phyloP scores from a whole-genome alignment of 345 rosid genomes.

The Murraya koenigii region DNA sequence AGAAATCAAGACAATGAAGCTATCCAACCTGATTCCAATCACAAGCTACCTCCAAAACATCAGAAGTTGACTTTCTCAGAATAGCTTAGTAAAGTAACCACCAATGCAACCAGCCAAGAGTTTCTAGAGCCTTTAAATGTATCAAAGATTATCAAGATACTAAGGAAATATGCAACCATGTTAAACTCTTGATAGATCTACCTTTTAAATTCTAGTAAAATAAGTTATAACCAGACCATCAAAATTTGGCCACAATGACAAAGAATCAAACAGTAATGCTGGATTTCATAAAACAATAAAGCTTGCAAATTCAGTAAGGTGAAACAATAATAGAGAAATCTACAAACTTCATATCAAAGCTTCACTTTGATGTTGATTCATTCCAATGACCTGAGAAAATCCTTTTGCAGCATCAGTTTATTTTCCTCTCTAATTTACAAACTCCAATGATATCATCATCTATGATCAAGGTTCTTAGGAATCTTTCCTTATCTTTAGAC shows the following conservation, averaged over 20 bases:
- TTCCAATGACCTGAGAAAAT: background rate
- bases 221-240: background rate
- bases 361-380: background rate
- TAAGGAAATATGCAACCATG: background rate
- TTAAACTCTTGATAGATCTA: background rate
- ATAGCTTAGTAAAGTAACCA: background rate
- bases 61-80: conserved; percentile 1
- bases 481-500: background rate
- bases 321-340: background rate
- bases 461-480: background rate
- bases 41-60: background rate
- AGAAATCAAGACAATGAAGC: background rate
- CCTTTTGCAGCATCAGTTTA: background rate
- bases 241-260: background rate
- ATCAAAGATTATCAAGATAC: background rate
- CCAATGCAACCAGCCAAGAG: background rate
- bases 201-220: background rate
- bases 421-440: background rate
- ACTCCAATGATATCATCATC: background rate
- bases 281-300: background rate
- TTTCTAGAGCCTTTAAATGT: background rate
- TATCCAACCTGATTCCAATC: background rate
- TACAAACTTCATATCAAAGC: background rate
- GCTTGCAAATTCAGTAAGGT: background rate
- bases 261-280: background rate